Base-by-base conservation (phyloP, 495 filamentous ascomycete genomes). In the Tuber indicum region DNA sequence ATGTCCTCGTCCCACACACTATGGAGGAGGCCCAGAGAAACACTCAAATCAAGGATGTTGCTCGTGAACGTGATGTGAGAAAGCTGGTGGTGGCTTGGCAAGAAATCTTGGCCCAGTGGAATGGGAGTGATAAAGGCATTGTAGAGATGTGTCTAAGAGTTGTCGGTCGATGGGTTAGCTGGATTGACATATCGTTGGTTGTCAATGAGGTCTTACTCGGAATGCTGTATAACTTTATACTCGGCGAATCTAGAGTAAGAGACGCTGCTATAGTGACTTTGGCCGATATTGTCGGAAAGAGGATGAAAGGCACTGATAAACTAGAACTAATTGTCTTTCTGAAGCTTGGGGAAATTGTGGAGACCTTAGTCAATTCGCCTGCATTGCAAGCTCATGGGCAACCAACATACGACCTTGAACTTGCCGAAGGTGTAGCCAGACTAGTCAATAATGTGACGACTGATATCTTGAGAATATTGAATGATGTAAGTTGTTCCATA, bases 221-320 rank as follows among this genome's bases (percentile, higher is more conserved):
- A 81, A 87, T 93, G 72, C 89, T 99, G 75, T 92, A 97, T 85
- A 91, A 94, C 84, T 89, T 91, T 81, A 90, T 91, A 75, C 91
- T 89, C 75, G 85, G 83, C 73, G 90, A 93, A 78, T 92, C 93
- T 77, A 91, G 90, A 79, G 90, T 95, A 71, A 88, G 93, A 69
- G 92, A 96, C 85, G 91, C 93, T 7, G 94, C 95, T 45, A 91
- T 98, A 80, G 92, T 96, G 82, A 92, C 94, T 49, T 92, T 99
- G 84, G 96, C 93, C 14, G 94, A 98, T 85, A 97, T 97, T 76
- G 91, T 97, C 71, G 92, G 90, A 82, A 99, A 99, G 87, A 98
- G 98, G 86, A 99, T 99, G 96, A 93, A 92, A 82, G 86, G 93
- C 3, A 86, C 88, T 46, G 94, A 98, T 85, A 99, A 99, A 87